Evolutionary conservation across 2,329 filamentous ascomycete species (phyloP).

Genomic region (Hypoxylon sp.): DNA sequence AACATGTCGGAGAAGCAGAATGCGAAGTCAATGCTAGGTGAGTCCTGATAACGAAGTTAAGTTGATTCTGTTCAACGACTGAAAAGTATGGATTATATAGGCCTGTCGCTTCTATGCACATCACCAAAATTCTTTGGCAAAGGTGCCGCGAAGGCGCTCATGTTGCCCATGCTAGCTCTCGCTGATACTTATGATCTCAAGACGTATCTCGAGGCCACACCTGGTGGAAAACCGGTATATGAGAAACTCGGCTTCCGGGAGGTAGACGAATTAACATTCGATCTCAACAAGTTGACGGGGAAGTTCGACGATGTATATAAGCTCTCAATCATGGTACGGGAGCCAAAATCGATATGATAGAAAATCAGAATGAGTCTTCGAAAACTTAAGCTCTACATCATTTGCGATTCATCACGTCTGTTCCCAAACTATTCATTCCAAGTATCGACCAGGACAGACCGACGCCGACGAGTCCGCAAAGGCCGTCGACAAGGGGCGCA

Average conservation of each 20-base stretch:
- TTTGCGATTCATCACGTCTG: too few species aligned
- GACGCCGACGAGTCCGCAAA: slow-evolving; percentile 22
- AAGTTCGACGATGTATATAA: slow-evolving; percentile 36
- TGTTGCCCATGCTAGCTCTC: slow-evolving; percentile 54
- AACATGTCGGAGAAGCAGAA: slow-evolving; percentile 50
- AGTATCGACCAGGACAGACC: slow-evolving; percentile 1
- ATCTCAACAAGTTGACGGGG: slow-evolving; percentile 42
- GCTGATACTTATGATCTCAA: slow-evolving; percentile 53
- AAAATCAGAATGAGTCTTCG: background rate
- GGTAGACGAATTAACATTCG: slow-evolving; percentile 51
- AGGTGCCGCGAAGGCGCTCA: slow-evolving; percentile 54
- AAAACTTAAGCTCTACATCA: background rate
- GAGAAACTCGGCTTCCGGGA: slow-evolving; percentile 55
- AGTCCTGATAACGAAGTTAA: slow-evolving; percentile 15
- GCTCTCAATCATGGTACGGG: slow-evolving; percentile 51
- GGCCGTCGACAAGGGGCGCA: slow-evolving; percentile 3
- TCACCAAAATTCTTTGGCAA: slow-evolving; percentile 53
- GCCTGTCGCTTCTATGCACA: slow-evolving; percentile 55
- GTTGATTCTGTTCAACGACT: slow-evolving; percentile 2
- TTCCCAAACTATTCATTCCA: too few species aligned
- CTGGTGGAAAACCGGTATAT: slow-evolving; percentile 55
- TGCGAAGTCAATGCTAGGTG: slow-evolving; percentile 51
- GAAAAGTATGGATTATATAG: slow-evolving; percentile 42
- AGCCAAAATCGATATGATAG: slow-evolving; percentile 39
- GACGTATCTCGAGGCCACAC: slow-evolving; percentile 57